Conservation (phyloP, 805 yeast genomes). For the Phaffomyces thermotolerans region DNA sequence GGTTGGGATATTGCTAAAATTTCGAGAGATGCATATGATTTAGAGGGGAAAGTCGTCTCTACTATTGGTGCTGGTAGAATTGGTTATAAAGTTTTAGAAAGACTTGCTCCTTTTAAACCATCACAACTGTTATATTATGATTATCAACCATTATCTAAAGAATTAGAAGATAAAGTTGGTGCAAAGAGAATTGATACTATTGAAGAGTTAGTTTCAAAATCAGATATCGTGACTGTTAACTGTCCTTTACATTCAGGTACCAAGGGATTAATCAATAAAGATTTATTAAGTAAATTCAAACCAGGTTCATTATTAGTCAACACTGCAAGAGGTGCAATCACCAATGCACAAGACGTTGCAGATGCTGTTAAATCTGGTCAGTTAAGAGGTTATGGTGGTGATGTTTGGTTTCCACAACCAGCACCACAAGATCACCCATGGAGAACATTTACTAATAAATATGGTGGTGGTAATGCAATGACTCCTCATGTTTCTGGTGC, state of each 20-base stretch:
- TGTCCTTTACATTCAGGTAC: slow-evolving; percentile 71
- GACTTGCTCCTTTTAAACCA: slow-evolving; percentile 67
- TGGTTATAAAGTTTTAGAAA: slow-evolving; percentile 67
- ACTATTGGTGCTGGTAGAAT: slow-evolving; percentile 81
- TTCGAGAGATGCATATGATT: slow-evolving; percentile 66
- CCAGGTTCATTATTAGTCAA: slow-evolving; percentile 67
- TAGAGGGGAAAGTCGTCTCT: slow-evolving; percentile 71
- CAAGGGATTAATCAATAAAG: slow-evolving; percentile 58
- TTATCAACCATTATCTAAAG: slow-evolving; percentile 59
- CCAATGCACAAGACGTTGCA: slow-evolving; percentile 66
- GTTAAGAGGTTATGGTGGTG: slow-evolving; percentile 76
- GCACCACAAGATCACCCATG: slow-evolving; percentile 74
- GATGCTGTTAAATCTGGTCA: slow-evolving; percentile 65
- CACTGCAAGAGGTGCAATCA: slow-evolving; percentile 80
- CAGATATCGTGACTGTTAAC: slow-evolving; percentile 72
- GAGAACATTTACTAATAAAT: slow-evolving; percentile 59
- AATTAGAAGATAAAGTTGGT: slow-evolving; percentile 50
- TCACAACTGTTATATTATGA: slow-evolving; percentile 68
- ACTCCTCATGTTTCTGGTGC: slow-evolving; percentile 80
- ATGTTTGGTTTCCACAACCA: slow-evolving; percentile 83
- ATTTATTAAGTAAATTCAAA: slow-evolving; percentile 60
- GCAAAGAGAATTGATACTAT: slow-evolving; percentile 52
- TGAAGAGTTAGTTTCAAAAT: slow-evolving; percentile 58
- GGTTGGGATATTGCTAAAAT: slow-evolving; percentile 75
- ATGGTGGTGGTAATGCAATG: slow-evolving; percentile 78